Evolutionary conservation across 495 filamentous ascomycete species (phyloP), one percentile per base, ranked within the genome.

Genomic region (Neurospora terricola): DNA sequence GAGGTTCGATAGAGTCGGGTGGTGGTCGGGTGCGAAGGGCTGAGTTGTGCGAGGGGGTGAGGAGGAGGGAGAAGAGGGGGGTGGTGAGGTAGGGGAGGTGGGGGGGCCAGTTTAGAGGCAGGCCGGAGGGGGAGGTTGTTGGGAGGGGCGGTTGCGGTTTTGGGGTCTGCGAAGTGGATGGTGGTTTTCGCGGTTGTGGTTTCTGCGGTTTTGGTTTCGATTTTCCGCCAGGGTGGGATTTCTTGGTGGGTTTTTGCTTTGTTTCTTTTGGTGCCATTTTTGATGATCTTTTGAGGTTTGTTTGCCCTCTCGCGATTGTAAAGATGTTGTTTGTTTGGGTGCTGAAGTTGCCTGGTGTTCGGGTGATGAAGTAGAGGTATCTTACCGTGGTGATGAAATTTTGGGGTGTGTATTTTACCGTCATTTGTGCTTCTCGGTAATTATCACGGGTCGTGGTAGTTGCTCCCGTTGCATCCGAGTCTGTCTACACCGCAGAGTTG

Each of bases 51-150:
- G 73, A 14, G n/a, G 78, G 77, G 5, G 78, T 83, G 62, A 87
- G 77, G 62, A 80, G 74, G 54, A 81, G 77, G 30, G 88, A 88
- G 83, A 87, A 88, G 18, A 74, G 74, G 5, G 88, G 87, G 23
- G 77, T 72, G 0, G 78, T 83, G 40, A 92, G 82, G 78, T 90
- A 92, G 2, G 82, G 77, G 54, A 89, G 74, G 39, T 81, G 71
- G 5, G 78, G 14, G 9, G 90, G 90, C 90, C 90, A 92, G 77
- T 88, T 88, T 75, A 81, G 82, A 2, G 88, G 88, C n/a, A 75
- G 42, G 39, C 21, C 23, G 23, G 10, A 23, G 10, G n/a, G 21
- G 21, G 21, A 2, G 21, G 45, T 54, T 40, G 71, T 70, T 30
- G 42, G 73, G 68, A 14, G 54, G 42, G 54, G 40, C 39, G 43